Percentiles rank a stretch among this genome's conserved stretches.
Conservation (phyloP, 2,329 filamentous ascomycete genomes). For the Lizonia empirigonia region DNA sequence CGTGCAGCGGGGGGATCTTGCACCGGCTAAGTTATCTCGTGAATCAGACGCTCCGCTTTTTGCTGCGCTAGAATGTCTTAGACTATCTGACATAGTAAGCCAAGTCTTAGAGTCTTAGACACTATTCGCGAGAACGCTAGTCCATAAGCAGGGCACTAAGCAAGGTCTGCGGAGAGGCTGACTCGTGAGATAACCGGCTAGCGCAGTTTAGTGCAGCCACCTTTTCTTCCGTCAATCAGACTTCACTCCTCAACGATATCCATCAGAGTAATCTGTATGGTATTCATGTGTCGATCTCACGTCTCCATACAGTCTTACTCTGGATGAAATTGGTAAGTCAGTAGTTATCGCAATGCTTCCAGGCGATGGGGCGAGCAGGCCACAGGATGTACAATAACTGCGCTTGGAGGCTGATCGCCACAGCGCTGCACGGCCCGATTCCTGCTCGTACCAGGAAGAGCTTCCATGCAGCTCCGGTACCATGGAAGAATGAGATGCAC, state of each 20-base stretch:
- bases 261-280: not conserved
- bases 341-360: not conserved
- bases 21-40: no score
- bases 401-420: not conserved
- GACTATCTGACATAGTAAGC: no score
- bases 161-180: no score
- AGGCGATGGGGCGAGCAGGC: not conserved
- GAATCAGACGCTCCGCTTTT: no score
- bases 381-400: not conserved
- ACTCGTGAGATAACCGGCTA: no score
- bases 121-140: no score
- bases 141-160: no score
- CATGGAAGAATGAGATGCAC: constrained; percentile 13
- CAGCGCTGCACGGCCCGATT: constrained; percentile 1
- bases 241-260: not conserved
- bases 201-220: no score
- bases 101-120: no score
- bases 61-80: no score
- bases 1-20: constrained; percentile 11
- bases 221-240: constrained; percentile 40
- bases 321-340: not conserved
- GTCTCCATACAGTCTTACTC: not conserved
- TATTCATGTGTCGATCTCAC: not conserved
- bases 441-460: constrained; percentile 3
- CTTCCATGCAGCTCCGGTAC: constrained; percentile 1